Evolutionary conservation across 2,329 filamentous ascomycete species (phyloP), one percentile per base, ranked within the genome.

Genomic region (Ceratocystiopsis sp.): DNA sequence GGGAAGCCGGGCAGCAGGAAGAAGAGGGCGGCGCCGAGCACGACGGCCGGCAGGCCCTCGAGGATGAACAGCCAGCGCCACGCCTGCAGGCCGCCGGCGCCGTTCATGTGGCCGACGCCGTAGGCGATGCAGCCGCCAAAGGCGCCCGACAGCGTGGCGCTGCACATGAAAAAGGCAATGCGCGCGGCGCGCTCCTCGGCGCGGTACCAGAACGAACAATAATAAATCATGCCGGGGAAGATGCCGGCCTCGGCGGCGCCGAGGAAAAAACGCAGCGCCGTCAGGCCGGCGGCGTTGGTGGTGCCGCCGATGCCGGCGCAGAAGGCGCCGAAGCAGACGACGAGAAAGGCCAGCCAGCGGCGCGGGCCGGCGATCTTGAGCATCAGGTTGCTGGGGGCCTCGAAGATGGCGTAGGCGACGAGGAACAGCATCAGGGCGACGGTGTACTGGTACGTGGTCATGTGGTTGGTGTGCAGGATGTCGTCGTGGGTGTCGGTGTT

Each of bases 131-230:
- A 47, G 32, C 42, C 81, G 10, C 80, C 80, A 49, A 76, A 84
- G 14, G 80, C 80, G 7, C 80, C 80, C 0, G 79, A 78, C 1
- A 84, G 64, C 0, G 80, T 80, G 1, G 79, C 75, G 16, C 67
- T 73, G n/a, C 78, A 72, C 47, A 84, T 78, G 2, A 85, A 71
- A 46, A 82, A 77, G 2, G 78, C 78, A 2, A 84, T 76, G 4
- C 80, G 69, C 15, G 84, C 61, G 21, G 78, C 80, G 5, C 82
- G 68, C 58, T 86, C 80, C 18, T 74, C 69, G 50, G 74, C 74
- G 40, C 70, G 75, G 57, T 85, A 85, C 68, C 82, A 85, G 49
- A 84, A 74, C 0, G 80, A 84, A 40, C 85, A 62, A 50, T 83
- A 83, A 58, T 75, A 51, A 55, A 55, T 53, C 36, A 49, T 42